Conservation (phyloP, 129 eudicot species). For the Smallanthus sonchifolius region DNA sequence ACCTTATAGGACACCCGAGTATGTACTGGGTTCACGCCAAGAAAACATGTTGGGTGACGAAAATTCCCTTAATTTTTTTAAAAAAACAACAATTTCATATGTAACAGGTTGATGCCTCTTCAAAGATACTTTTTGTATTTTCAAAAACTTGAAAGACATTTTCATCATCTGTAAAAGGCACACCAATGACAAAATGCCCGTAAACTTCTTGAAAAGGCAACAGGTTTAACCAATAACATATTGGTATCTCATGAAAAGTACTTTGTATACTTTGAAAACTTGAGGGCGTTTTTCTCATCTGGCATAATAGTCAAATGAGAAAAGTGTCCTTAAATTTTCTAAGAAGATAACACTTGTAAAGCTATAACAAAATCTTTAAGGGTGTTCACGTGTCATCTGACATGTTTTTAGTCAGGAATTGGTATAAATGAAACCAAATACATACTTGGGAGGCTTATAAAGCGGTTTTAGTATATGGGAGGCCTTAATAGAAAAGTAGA, state of each 20-base stretch:
- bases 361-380: not conserved
- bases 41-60: not conserved
- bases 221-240: not conserved
- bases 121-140: not conserved
- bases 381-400: not conserved
- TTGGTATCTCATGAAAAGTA: not conserved
- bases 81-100: not conserved
- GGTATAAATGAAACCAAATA: not conserved
- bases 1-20: not conserved
- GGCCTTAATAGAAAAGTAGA: not conserved
- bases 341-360: not conserved
- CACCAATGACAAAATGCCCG: not conserved
- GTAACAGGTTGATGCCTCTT: not conserved
- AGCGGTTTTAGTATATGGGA: not conserved
- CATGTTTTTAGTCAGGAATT: not conserved
- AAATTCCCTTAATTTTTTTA: not conserved
- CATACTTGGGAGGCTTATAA: not conserved
- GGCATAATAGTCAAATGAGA: too few species aligned
- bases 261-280: not conserved
- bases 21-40: not conserved
- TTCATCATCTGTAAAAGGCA: not conserved
- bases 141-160: not conserved
- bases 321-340: not conserved
- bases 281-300: not conserved
- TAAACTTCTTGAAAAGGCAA: not conserved